Conservation (phyloP, 345 rosid genomes). For the Citrus reticulata region DNA sequence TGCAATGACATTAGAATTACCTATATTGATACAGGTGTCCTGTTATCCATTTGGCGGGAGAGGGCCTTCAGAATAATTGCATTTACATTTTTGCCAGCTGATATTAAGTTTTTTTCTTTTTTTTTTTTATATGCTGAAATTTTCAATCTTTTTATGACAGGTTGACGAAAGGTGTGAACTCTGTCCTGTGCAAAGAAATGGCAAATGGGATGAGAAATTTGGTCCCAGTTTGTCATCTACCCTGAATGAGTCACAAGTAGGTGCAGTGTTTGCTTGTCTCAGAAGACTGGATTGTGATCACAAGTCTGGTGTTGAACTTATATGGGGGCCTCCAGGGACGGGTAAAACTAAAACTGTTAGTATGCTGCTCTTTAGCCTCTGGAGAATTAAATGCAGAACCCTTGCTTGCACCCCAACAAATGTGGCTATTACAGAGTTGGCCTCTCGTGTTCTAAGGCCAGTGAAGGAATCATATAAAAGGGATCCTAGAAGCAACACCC, state of each 20-base stretch:
- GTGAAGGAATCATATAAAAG: background rate
- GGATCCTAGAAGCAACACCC: background rate
- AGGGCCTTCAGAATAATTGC: too few species aligned
- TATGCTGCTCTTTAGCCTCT: background rate
- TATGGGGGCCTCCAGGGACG: background rate
- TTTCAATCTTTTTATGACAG: background rate
- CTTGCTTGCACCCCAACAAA: background rate
- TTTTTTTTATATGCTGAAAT: background rate
- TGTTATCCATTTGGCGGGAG: too few species aligned
- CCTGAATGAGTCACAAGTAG: background rate
- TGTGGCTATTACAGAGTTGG: background rate
- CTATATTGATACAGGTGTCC: background rate
- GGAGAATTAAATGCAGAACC: background rate
- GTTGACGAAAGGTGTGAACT: background rate
- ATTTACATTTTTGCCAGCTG: too few species aligned
- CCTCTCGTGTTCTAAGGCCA: background rate
- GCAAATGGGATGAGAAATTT: background rate
- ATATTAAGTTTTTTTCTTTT: too few species aligned
- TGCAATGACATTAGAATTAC: background rate
- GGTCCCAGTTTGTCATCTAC: background rate
- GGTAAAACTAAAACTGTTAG: background rate
- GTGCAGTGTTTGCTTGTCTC: background rate
- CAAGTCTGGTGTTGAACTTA: background rate
- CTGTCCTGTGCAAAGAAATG: slow-evolving; percentile 1
- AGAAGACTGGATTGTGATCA: background rate